Conservation (phyloP, 495 filamentous ascomycete species). For the Podospora comata region DNA sequence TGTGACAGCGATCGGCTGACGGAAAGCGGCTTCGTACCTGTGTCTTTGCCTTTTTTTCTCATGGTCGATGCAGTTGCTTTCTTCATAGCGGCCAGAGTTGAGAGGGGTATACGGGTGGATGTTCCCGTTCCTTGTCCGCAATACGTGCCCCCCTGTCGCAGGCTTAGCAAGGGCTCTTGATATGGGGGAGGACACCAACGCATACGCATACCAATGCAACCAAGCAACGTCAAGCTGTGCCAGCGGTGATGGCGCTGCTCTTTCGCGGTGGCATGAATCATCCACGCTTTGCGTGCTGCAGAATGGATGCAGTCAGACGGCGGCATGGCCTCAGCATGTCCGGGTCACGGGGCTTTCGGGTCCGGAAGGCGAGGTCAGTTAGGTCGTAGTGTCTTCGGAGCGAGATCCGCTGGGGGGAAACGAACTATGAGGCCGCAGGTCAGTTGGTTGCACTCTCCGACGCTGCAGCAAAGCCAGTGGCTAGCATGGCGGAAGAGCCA, state of each 20-base stretch:
- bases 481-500: neutral
- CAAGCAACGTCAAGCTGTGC: slow-evolving; percentile 1
- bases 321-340: slow-evolving; percentile 1
- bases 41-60: neutral
- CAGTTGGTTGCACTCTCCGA: slow-evolving; percentile 1
- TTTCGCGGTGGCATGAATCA: neutral
- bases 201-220: neutral
- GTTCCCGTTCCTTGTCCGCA: slow-evolving; percentile 1
- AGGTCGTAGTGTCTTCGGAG: slow-evolving; percentile 6
- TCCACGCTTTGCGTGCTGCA: neutral
- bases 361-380: neutral
- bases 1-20: slow-evolving; percentile 1
- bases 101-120: neutral
- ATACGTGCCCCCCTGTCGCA: slow-evolving; percentile 17
- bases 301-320: slow-evolving; percentile 8
- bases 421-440: neutral
- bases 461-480: neutral
- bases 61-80: slow-evolving; percentile 1
- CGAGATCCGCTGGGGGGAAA: neutral
- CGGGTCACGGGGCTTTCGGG: slow-evolving; percentile 4
- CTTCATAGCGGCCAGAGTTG: neutral
- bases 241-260: neutral
- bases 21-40: neutral
- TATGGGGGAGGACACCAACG: slow-evolving; percentile 8
- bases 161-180: slow-evolving; percentile 9